A percentile compares a stretch with the other conserved stretches of the same genome.
Conservation (phyloP, 345 rosid species). For the Anastatica hierochuntica region DNA sequence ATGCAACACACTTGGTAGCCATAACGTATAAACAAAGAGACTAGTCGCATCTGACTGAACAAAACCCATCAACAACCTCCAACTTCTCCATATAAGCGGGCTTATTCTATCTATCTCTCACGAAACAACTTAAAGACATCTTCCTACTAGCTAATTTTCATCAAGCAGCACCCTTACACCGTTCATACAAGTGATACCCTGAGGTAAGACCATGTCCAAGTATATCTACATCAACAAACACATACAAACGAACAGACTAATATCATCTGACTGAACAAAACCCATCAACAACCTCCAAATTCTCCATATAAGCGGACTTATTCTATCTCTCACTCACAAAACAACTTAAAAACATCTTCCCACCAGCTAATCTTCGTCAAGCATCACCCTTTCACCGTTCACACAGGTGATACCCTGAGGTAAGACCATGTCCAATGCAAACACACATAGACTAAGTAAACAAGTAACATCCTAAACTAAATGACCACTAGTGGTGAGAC, state of each 20-base stretch:
- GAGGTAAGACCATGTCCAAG: not conserved
- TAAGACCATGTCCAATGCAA: not conserved
- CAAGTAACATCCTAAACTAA: not conserved
- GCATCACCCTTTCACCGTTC: not conserved
- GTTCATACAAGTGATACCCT: not conserved
- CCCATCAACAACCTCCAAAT: not conserved
- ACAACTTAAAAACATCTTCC: too few species aligned
- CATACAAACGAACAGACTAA: not conserved
- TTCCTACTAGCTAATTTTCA: too few species aligned
- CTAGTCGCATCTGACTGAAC: not conserved
- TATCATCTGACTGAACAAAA: not conserved
- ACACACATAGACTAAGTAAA: too few species aligned
- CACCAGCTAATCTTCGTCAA: too few species aligned
- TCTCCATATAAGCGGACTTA: not conserved
- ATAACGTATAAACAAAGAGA: not conserved
- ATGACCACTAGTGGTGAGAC: not conserved
- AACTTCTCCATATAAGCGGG: not conserved
- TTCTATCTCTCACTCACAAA: not conserved
- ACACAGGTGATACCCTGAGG: not conserved
- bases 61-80: not conserved
- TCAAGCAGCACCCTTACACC: not conserved
- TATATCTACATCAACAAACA: not conserved
- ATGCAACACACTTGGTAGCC: not conserved
- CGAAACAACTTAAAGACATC: too few species aligned
- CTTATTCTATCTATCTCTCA: not conserved